phyloP scores from a whole-genome alignment of 139 green algal species.

The Nannochloris sp. region DNA sequence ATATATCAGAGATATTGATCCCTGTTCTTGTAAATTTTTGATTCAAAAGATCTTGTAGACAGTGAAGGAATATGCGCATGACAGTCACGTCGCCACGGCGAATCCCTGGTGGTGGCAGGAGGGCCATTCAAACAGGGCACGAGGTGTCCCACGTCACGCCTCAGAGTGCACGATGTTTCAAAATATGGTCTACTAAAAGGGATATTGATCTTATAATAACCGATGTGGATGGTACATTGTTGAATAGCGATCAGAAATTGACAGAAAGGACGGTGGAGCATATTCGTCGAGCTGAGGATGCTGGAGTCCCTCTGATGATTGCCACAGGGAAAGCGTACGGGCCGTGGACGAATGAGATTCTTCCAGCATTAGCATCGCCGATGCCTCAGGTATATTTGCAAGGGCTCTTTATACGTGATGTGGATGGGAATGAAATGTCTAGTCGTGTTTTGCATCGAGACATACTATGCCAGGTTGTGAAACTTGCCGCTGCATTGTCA shows the following conservation, averaged over 20 bases:
- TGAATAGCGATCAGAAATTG: slow-evolving; percentile 57
- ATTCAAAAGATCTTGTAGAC: too few species aligned
- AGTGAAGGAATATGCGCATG: too few species aligned
- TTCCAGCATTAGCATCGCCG: slow-evolving; percentile 14
- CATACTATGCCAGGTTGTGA: slow-evolving; percentile 38
- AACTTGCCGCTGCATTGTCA: slow-evolving; percentile 33
- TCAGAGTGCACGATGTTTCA: neutral
- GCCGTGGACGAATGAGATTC: slow-evolving; percentile 46
- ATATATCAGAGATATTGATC: too few species aligned
- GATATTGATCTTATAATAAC: slow-evolving; percentile 50
- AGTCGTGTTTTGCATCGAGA: slow-evolving; percentile 33
- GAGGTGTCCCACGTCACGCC: too few species aligned
- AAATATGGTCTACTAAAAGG: neutral
- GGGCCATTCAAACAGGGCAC: too few species aligned
- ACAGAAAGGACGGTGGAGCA: slow-evolving; percentile 32
- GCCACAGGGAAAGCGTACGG: slow-evolving; percentile 72
- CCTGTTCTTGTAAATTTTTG: too few species aligned
- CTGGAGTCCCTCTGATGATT: slow-evolving; percentile 61
- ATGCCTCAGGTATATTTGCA: slow-evolving; percentile 31
- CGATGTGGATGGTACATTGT: slow-evolving; percentile 75
- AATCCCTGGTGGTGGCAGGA: too few species aligned
- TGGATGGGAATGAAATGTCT: slow-evolving; percentile 36
- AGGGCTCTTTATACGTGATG: slow-evolving; percentile 51
- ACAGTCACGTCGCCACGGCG: too few species aligned
- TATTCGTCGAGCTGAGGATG: slow-evolving; percentile 33